These are phyloP conservation scores for Choanephora cucurbitarum DNA, from an alignment of 371 early-diverging fungal genomes.

Conservation along the genomic window DNA sequence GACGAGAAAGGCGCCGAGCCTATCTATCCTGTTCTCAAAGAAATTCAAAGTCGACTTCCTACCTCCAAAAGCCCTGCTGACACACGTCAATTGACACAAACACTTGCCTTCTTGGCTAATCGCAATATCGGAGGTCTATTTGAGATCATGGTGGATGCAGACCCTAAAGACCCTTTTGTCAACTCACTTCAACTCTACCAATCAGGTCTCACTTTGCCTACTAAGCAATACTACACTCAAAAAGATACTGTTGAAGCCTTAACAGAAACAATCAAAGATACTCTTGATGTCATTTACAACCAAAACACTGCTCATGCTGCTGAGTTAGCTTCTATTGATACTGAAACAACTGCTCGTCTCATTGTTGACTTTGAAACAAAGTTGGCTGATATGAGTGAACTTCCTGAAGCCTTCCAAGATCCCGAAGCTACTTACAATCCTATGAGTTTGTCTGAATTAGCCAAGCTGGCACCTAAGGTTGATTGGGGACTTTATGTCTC, in stretches of 20 bases:
- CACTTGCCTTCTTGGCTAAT: slow-evolving; percentile 16
- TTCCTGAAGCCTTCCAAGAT: slow-evolving; percentile 37
- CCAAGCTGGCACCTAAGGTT: slow-evolving; percentile 36
- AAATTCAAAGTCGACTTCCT: slow-evolving; percentile 29
- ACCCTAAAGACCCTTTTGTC: slow-evolving; percentile 49
- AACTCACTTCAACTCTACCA: slow-evolving; percentile 49
- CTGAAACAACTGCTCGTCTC: slow-evolving; percentile 26
- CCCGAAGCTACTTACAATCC: slow-evolving; percentile 56
- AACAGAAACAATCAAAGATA: slow-evolving; percentile 36
- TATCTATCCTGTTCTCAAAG: slow-evolving; percentile 41
- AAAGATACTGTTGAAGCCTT: slow-evolving; percentile 28
- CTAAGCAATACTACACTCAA: slow-evolving; percentile 60
- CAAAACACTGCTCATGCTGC: background rate
- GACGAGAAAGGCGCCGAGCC: slow-evolving; percentile 50
- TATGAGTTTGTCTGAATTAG: slow-evolving; percentile 37
- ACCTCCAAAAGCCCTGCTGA: slow-evolving; percentile 5
- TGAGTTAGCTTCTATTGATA: background rate
- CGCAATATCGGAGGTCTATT: slow-evolving; percentile 18
- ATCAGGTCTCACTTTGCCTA: slow-evolving; percentile 56
- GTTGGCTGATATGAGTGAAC: slow-evolving; percentile 37
- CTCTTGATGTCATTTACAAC: slow-evolving; percentile 22
- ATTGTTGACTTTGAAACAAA: slow-evolving; percentile 52
- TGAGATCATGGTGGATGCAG: slow-evolving; percentile 30
- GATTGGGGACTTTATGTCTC: slow-evolving; percentile 46
- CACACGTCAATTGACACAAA: slow-evolving; percentile 19